Percentiles rank a stretch among this genome's conserved stretches.
These are phyloP conservation scores for Pseudognaphalium luteoalbum DNA, from an alignment of 129 eudicot species.

Conservation along the genomic window DNA sequence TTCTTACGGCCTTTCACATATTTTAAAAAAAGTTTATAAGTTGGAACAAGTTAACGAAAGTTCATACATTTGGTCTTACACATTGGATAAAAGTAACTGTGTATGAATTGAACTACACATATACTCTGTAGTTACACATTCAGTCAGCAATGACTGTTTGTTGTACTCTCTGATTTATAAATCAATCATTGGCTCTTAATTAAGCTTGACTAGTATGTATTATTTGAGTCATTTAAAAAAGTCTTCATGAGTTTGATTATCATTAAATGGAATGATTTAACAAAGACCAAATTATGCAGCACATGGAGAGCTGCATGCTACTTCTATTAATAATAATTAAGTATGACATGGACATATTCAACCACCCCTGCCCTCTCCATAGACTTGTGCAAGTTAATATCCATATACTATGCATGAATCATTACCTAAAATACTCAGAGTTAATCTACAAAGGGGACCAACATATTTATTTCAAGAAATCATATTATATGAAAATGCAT, in stretches of 20 bases:
- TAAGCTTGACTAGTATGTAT: background rate
- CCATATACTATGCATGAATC: background rate
- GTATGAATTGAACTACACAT: background rate
- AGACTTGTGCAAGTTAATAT: background rate
- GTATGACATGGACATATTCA: constrained; percentile 19
- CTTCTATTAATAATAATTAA: constrained; percentile 16
- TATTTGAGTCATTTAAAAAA: background rate
- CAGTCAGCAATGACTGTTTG: background rate
- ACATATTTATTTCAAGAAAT: background rate
- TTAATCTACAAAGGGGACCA: background rate
- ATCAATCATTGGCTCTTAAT: constrained; percentile 2
- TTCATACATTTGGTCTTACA: background rate
- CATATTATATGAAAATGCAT: background rate
- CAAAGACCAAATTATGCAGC: constrained; percentile 8
- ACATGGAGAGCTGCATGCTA: constrained; percentile 24
- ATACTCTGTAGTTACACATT: background rate
- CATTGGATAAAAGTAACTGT: background rate
- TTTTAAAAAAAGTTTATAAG: too few relatives aligned
- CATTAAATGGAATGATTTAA: constrained; percentile 29
- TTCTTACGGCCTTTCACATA: background rate
- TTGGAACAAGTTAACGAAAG: background rate
- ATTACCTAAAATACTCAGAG: background rate
- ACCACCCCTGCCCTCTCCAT: constrained; percentile 26
- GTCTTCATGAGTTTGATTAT: constrained; percentile 7
- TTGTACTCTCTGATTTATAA: background rate